phyloP scores from a whole-genome alignment of 176 grass and related monocot species.

The Cenchrus fungigraminus region DNA sequence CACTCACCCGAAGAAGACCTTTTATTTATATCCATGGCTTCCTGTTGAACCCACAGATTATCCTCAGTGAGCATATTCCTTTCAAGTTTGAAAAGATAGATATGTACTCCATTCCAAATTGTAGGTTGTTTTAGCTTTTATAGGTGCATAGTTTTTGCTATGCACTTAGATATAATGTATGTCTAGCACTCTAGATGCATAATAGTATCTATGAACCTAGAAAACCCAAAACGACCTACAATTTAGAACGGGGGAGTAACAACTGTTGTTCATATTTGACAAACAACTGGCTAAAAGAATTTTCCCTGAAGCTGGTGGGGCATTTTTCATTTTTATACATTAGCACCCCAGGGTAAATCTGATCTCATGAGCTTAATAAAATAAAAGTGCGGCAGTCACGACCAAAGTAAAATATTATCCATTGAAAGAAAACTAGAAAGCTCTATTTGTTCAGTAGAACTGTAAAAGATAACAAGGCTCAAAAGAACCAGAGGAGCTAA shows the following conservation, averaged over 20 bases:
- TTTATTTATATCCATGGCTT: conserved; percentile 96
- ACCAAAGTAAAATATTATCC: background rate
- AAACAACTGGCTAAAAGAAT: background rate
- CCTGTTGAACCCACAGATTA: conserved; percentile 53
- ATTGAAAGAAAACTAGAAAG: background rate
- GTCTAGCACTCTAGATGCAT: no score
- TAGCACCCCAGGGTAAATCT: background rate
- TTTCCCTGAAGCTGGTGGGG: background rate
- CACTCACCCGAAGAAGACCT: conserved; percentile 81
- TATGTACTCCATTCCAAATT: background rate
- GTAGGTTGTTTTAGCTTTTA: no score
- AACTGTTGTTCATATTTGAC: background rate
- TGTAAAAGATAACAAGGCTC: background rate
- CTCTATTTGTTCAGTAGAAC: background rate
- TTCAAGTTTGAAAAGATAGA: background rate
- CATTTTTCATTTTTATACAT: background rate
- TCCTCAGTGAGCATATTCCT: conserved; percentile 13
- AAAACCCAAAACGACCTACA: no score
- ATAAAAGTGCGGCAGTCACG: background rate
- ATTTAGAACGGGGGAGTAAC: no score
- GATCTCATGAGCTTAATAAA: background rate
- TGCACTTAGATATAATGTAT: no score
- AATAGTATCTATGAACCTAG: no score
- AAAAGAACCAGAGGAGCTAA: conserved; percentile 20
- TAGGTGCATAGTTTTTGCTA: no score